Evolutionary conservation across 495 filamentous ascomycete species (phyloP).

Genomic region (Chaetomium tenue): DNA sequence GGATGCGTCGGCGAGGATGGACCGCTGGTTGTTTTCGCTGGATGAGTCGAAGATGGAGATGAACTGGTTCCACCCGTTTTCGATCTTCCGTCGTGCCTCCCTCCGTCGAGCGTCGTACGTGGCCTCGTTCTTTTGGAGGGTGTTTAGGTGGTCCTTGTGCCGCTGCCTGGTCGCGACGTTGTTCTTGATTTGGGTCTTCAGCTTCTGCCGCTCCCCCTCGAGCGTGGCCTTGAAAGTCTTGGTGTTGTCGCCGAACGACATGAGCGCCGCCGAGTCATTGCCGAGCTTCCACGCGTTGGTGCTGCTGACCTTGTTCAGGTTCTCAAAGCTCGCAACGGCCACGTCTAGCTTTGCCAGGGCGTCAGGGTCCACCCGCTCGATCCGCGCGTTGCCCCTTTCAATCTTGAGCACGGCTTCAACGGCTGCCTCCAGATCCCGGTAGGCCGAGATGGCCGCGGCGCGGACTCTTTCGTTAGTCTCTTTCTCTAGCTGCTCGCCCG

Average conservation of each 20-base stretch:
- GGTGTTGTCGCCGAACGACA: background rate
- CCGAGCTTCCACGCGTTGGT: slow-evolving; percentile 6
- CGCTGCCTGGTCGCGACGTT: background rate
- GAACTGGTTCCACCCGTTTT: background rate
- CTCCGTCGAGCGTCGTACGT: background rate
- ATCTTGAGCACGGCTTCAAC: background rate
- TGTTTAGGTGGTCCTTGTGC: background rate
- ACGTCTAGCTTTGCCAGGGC: background rate
- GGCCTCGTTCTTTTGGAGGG: background rate
- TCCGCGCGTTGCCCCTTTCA: background rate
- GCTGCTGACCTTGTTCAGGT: slow-evolving; percentile 1
- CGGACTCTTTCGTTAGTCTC: background rate
- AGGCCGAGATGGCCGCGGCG: background rate
- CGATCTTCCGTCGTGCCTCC: background rate
- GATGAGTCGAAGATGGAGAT: background rate
- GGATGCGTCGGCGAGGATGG: background rate
- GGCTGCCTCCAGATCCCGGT: background rate
- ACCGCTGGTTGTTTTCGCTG: background rate
- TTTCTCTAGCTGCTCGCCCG: background rate
- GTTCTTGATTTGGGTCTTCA: background rate
- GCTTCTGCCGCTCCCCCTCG: background rate
- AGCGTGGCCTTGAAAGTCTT: background rate
- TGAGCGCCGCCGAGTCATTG: background rate
- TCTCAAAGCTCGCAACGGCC: background rate
- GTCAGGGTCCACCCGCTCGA: background rate